Evolutionary conservation across 495 filamentous ascomycete genomes (phyloP), one percentile per base, ranked within the genome.

Genomic region (Clohesyomyces aquaticus): DNA sequence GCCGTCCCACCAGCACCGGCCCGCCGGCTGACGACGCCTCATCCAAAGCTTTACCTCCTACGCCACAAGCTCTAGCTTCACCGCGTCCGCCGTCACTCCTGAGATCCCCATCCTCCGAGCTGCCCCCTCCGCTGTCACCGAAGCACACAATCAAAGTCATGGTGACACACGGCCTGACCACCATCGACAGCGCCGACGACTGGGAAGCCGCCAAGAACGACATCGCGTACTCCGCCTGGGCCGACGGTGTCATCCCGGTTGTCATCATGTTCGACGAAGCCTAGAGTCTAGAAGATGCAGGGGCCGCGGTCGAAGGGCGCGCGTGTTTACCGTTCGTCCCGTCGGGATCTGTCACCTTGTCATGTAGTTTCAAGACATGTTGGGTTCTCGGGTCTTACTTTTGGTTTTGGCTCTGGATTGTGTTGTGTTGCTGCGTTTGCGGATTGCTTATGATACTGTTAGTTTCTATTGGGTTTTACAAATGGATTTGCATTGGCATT

Each of bases 141-240:
- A 38, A 38, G 6, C 14, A 38, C 32, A 38, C 6, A 18, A n/a
- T 68, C 23, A 16, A 50, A 16, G 51, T 47, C 9, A 14, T 53
- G 45, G 45, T 35, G 21, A 21, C 52, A 16, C 19, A 26, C 3
- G 66, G 66, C 4, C 50, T 69, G 43, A 56, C 25, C 26, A 29
- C 29, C 8, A 43, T 69, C 11, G 23, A 41, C 1, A 42, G 42
- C n/a, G 38, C 43, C 23, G 66, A 61, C 10, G 49, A 56, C 12
- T 65, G 61, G 66, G 29, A 50, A 16, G 14, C 9, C 10, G 57
- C 28, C 22, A 56, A 43, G 64, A 18, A 16, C 38, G 47, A 67
- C 48, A 51, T 67, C 25, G 52, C n/a, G 35, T 14, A 10, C 11
- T 43, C 62, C 22, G 32, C 53, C 1, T 65, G 62, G 62, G 38